Percentiles rank a stretch among this genome's conserved stretches.
phyloP scores from a whole-genome alignment of 1,284 basidiomycete species.

The Cystobasidiaceae sp. region DNA sequence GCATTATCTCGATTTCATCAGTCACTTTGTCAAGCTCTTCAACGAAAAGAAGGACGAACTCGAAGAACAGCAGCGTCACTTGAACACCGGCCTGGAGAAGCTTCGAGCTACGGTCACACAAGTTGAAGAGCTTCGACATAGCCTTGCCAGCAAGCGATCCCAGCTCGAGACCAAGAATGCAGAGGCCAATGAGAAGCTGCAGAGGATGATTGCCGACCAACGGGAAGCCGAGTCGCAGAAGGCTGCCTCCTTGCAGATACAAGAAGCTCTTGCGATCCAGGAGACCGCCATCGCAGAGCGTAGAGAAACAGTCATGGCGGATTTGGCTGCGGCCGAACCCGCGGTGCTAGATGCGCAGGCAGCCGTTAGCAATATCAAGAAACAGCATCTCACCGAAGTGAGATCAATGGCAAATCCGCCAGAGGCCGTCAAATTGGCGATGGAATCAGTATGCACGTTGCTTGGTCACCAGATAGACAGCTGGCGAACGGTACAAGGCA shows the following conservation, averaged over 20 bases:
- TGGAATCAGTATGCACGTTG: conserved; percentile 97
- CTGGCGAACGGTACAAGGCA: conserved; percentile 93
- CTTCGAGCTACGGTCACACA: conserved; percentile 90
- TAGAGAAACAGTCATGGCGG: conserved; percentile 80
- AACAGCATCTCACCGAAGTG: conserved; percentile 94
- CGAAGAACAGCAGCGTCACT: conserved; percentile 96
- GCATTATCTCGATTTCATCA: conserved; percentile 97
- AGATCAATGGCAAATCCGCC: conserved; percentile 98
- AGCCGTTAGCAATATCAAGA: conserved; percentile 95
- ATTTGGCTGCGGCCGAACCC: conserved; percentile 95
- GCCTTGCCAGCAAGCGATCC: conserved; percentile 86
- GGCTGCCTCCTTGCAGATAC: conserved; percentile 89
- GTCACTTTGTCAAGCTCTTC: conserved; percentile 94
- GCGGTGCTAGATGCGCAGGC: conserved; percentile 91
- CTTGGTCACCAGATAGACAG: conserved; percentile 96
- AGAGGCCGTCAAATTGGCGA: conserved; percentile 92
- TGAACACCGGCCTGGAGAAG: conserved; percentile 97
- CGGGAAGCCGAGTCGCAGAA: conserved; percentile 99
- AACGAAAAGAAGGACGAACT: conserved; percentile 97
- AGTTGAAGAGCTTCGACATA: conserved; percentile 92
- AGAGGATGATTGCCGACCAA: conserved; percentile 97
- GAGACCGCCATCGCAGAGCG: conserved; percentile 85
- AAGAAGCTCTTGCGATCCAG: conserved; percentile 84
- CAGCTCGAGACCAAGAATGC: conserved; percentile 89
- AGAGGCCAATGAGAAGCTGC: conserved; percentile 94